Evolutionary conservation across 306 rosid genomes (phyloP).

Genomic region (Geum urbanum): DNA sequence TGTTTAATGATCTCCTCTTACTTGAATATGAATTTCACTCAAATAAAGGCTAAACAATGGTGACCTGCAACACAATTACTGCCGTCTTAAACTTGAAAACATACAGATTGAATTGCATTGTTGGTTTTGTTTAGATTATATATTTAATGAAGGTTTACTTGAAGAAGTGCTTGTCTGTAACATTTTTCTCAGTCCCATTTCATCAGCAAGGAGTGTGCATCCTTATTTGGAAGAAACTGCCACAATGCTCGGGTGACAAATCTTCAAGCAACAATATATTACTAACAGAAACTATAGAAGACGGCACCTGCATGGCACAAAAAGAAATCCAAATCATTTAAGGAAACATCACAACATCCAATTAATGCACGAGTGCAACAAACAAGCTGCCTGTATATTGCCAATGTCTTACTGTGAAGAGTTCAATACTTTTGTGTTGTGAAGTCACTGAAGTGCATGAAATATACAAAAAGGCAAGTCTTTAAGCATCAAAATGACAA

Average conservation of each 20-base stretch:
- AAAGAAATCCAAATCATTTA: constrained; percentile 1
- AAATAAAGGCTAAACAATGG: constrained; percentile 27
- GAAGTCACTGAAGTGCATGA: not conserved
- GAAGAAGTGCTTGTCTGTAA: too few species aligned
- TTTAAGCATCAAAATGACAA: not conserved
- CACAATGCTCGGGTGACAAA: constrained; percentile 21
- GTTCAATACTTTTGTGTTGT: not conserved
- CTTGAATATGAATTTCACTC: constrained; percentile 28
- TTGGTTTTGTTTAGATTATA: too few species aligned
- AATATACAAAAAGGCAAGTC: not conserved
- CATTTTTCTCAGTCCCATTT: too few species aligned
- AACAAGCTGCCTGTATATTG: not conserved
- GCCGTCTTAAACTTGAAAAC: not conserved
- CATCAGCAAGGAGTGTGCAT: too few species aligned
- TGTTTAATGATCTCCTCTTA: constrained; percentile 25
- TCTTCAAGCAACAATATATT: constrained; percentile 26
- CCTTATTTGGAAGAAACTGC: too few species aligned
- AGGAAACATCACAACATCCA: not conserved
- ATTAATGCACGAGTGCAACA: constrained; percentile 2
- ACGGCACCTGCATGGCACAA: constrained; percentile 41
- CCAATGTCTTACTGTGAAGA: not conserved
- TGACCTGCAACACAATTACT: constrained; percentile 27
- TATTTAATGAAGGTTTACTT: too few species aligned
- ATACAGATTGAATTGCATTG: not conserved
- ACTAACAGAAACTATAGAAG: constrained; percentile 23